Evolutionary conservation across 148 eudicot species (phyloP).

Genomic region (Vaccinium myrtillus): DNA sequence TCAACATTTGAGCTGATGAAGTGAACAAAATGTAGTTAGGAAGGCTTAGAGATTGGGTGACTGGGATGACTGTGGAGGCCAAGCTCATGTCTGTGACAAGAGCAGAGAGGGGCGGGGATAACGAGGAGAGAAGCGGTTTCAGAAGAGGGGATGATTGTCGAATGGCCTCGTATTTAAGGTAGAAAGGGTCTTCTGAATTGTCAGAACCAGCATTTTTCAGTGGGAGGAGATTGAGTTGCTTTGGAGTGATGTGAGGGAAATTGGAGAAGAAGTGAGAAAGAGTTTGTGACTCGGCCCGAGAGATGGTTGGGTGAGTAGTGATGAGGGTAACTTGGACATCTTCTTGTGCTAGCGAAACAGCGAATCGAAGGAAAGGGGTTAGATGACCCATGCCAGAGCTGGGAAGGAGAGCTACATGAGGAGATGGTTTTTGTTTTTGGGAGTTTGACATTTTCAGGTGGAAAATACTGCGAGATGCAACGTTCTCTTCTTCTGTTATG

Average conservation of each 20-base stretch:
- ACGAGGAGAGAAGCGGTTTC: not conserved
- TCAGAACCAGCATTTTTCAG: not conserved
- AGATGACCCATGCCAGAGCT: constrained; percentile 22
- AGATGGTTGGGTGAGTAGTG: constrained; percentile 11
- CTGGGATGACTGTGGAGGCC: constrained; percentile 20
- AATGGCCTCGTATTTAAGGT: constrained; percentile 13
- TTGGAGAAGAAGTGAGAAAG: constrained; percentile 16
- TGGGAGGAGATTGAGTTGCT: constrained; percentile 16
- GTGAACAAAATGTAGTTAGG: constrained; percentile 11
- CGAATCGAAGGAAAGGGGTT: constrained; percentile 21
- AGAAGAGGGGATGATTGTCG: constrained; percentile 15
- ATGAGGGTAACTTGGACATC: constrained; percentile 13
- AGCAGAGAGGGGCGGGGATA: constrained; percentile 12
- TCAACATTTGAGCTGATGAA: constrained; percentile 8
- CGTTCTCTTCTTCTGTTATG: too few relatives aligned
- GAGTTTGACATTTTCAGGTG: constrained; percentile 7
- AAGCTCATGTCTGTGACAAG: constrained; percentile 21
- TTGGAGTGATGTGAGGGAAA: constrained; percentile 7
- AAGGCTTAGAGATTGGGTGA: constrained; percentile 6
- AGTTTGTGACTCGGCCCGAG: constrained; percentile 7
- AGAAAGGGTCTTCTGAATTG: constrained; percentile 16
- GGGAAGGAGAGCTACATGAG: constrained; percentile 17
- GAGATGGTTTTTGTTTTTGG: not conserved
- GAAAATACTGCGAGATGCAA: not conserved
- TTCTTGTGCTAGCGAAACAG: not conserved